These are phyloP conservation scores for Candida odintsovae DNA, from an alignment of 805 yeast genomes.

Conservation along the genomic window DNA sequence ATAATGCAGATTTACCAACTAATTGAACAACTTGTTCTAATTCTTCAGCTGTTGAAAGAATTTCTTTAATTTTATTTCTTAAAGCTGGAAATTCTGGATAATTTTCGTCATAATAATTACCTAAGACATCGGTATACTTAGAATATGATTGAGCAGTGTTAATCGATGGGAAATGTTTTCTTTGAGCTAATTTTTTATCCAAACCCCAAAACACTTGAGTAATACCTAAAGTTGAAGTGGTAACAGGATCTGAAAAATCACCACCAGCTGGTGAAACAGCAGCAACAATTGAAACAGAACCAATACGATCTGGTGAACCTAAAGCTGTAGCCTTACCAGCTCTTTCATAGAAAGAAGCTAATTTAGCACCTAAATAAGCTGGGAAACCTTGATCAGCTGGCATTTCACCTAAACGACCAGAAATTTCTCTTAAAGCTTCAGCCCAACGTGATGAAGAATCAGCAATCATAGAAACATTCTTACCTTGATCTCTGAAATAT, in stretches of 20 bases:
- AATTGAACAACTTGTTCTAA: slow-evolving; percentile 98
- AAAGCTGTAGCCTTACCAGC: slow-evolving; percentile 95
- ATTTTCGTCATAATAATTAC: slow-evolving; percentile 76
- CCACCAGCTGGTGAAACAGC: slow-evolving; percentile 99
- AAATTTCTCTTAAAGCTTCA: slow-evolving; percentile 98
- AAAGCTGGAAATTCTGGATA: slow-evolving; percentile 88
- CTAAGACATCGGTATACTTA: slow-evolving; percentile 84
- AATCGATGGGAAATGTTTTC: slow-evolving; percentile 99
- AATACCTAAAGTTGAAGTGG: slow-evolving; percentile 96
- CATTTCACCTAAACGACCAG: slow-evolving; percentile 99
- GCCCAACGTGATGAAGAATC: slow-evolving; percentile 99
- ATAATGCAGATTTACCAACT: slow-evolving; percentile 96
- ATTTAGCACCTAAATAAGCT: slow-evolving; percentile 96
- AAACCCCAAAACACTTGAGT: slow-evolving; percentile 99
- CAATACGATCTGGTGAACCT: slow-evolving; percentile 94
- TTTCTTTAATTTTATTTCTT: slow-evolving; percentile 91
- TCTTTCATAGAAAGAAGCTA: slow-evolving; percentile 98
- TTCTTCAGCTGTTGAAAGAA: slow-evolving; percentile 94
- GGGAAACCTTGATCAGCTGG: slow-evolving; percentile 99
- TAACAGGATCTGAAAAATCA: slow-evolving; percentile 99
- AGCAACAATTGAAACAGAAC: slow-evolving; percentile 98
- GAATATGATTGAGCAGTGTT: slow-evolving; percentile 96
- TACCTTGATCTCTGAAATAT: slow-evolving; percentile 99
- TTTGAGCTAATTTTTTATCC: slow-evolving; percentile 97
- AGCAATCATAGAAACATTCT: slow-evolving; percentile 98